Evolutionary conservation across 768 basidiomycete genomes (phyloP), one percentile per base, ranked within the genome.

Genomic region (Cantharellus anzutake): DNA sequence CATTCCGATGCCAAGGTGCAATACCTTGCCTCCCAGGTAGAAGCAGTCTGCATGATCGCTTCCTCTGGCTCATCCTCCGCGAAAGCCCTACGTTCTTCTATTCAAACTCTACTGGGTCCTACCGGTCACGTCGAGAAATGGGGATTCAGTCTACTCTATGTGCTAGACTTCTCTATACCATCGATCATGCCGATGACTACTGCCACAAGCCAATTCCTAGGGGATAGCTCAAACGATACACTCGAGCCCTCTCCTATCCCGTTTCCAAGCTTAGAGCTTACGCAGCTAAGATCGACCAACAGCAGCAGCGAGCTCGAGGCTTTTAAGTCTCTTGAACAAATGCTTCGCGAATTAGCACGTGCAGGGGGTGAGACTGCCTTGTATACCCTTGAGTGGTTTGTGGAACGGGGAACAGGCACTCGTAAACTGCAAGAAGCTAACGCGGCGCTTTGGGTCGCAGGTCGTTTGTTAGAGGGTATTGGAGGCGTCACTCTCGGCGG

Each of bases 81-180:
- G 38, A 74, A 86, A 41, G 74, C 78, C 11, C 1, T 37, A 37
- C 52, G 38, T 37, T 7, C 52, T 11, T 74, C 73, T 42, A 72
- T 88, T 2, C 78, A 76, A 4, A 78, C 76, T 59, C 74, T 91
- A 3, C 75, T 94, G 1, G 91, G 91, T 2, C 84, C 90, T 0
- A 77, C 73, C 0, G 89, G 90, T 3, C 83, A 86, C 0, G 80
- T 96, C 16, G 90, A 96, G 65, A 82, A 82, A 68, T 98, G 92
- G 94, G 87, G 90, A 3, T 91, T 86, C 84, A 78, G 79, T 55
- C 67, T 99, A 3, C 75, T 98, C 38, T 78, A 80, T 0, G 86
- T 84, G n/a, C 71, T 97, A 42, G 83, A 90, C 64, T 80, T 98
- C 60, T 71, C 69, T 2, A 73, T 74, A 63, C 84, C 77, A n/a